Base-by-base conservation (phyloP, 441 rosid genomes). In the Metrosideros polymorpha region DNA sequence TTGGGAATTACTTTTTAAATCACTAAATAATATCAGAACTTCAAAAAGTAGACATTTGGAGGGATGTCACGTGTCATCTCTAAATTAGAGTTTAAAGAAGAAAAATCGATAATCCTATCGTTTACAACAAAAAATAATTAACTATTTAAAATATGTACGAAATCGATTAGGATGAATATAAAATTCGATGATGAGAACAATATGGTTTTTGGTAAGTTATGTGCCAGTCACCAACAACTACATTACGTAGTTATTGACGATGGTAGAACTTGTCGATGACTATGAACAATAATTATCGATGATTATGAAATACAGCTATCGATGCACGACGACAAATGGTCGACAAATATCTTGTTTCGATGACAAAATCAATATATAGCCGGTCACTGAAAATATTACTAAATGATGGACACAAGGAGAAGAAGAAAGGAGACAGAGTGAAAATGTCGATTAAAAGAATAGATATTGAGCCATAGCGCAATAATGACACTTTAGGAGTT, bases 211-310 rank as follows among this genome's bases (percentile, higher is more conserved):
- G 15, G 5, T 0, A 18, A 19, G 2, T 22, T 32, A 63, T 8
- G 2, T 30, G 42, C 17, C 6, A 7, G 0, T 2, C 3, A 19
- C 3, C 3, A 1, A 32, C 6, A 17, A 0, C 14, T 61, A 17
- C 54, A 7, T 8, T 30, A 63, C 7, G 42, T 17, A 61, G 0
- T 61, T 8, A 17, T 61, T 3, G 9, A 61, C 0, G 24, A 63
- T 17, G 24, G 12, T 63, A 63, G 12, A 63, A 30, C 3, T 61
- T 30, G 30, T 61, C 3, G 12, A 61, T 61, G 22, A 2, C 6
- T 18, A 18, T 1, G 13, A 2, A 30, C 2, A 14, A 2, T 50
- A 6, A 14, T 63, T 17, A 32, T 63, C 3, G 12, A 63, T 63
- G 24, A 4, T 9, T 6, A 18, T 2, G 24, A 18, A 63, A 17